phyloP scores from a whole-genome alignment of 768 basidiomycete species.

The Suillus placidus region DNA sequence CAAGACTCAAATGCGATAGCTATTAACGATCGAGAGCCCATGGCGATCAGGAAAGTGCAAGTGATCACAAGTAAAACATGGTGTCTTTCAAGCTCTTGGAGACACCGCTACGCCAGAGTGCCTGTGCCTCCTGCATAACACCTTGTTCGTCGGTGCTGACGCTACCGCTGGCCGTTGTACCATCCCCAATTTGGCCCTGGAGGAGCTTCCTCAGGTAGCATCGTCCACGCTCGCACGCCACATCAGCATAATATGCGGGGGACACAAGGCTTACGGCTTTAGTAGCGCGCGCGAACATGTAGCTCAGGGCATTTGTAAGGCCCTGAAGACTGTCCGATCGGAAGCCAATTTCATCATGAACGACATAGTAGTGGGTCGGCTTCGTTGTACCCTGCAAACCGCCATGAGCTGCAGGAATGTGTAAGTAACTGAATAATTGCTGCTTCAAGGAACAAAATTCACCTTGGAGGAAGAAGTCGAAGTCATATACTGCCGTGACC shows the following conservation, averaged over 20 bases:
- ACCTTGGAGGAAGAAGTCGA: slow-evolving; percentile 59
- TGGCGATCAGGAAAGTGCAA: background rate
- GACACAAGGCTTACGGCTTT: slow-evolving; percentile 43
- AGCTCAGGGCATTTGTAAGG: slow-evolving; percentile 58
- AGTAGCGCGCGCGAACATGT: slow-evolving; percentile 63
- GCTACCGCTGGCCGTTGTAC: slow-evolving; percentile 35
- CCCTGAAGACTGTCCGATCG: slow-evolving; percentile 51
- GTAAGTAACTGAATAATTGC: slow-evolving; percentile 5
- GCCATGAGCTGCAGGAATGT: slow-evolving; percentile 37
- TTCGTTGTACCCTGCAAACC: slow-evolving; percentile 51
- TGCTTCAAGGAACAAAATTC: slow-evolving; percentile 13
- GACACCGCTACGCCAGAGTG: slow-evolving; percentile 61
- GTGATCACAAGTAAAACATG: slow-evolving; percentile 72
- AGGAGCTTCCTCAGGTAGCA: slow-evolving; percentile 55
- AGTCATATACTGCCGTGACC: slow-evolving; percentile 55
- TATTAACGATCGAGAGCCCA: background rate
- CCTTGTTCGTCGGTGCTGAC: slow-evolving; percentile 48
- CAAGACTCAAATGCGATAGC: background rate
- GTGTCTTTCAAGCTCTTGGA: slow-evolving; percentile 56
- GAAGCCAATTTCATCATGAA: slow-evolving; percentile 56
- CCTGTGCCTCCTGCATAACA: slow-evolving; percentile 54
- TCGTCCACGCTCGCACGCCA: slow-evolving; percentile 56
- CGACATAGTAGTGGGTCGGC: slow-evolving; percentile 58
- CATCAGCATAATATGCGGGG: slow-evolving; percentile 46
- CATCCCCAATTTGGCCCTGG: slow-evolving; percentile 34